Evolutionary conservation across 2,329 filamentous ascomycete genomes (phyloP).

Genomic region (Epichloe bromicola): DNA sequence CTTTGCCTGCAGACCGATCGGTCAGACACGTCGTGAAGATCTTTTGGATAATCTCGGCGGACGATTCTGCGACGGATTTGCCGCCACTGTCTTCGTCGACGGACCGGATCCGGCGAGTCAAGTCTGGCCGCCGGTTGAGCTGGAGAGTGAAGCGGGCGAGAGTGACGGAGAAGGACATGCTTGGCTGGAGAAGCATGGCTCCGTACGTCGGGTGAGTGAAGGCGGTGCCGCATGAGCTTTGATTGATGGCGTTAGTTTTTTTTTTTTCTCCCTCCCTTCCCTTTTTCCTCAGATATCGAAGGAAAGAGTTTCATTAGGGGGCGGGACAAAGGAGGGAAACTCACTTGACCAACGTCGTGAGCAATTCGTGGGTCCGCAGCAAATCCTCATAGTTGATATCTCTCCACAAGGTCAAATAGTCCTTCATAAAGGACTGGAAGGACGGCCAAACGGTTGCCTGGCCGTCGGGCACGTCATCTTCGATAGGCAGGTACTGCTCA

Average conservation of each 20-base stretch:
- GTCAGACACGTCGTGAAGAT: slow-evolving; percentile 84
- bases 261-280: background rate
- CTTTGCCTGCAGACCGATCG: slow-evolving; percentile 56
- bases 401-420: slow-evolving; percentile 70
- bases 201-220: slow-evolving; percentile 70
- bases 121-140: slow-evolving; percentile 66
- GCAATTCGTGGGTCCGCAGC: slow-evolving; percentile 58
- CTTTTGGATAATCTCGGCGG: slow-evolving; percentile 78
- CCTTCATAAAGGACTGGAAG: slow-evolving; percentile 66
- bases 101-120: slow-evolving; percentile 53
- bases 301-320: background rate
- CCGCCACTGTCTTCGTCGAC: slow-evolving; percentile 51
- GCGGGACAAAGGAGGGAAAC: background rate
- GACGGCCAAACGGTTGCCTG: slow-evolving; percentile 59
- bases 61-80: slow-evolving; percentile 71
- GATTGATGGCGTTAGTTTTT: background rate
- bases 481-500: slow-evolving; percentile 49
- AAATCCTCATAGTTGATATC: slow-evolving; percentile 69
- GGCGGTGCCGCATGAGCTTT: slow-evolving; percentile 69
- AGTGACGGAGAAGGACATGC: slow-evolving; percentile 68
- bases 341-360: slow-evolving; percentile 64
- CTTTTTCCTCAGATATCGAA: too few relatives aligned
- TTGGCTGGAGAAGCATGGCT: slow-evolving; percentile 68
- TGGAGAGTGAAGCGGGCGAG: slow-evolving; percentile 74
- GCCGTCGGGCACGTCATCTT: slow-evolving; percentile 50